phyloP scores from a whole-genome alignment of 108 stramenopile species.

The Skeletonema potamos region DNA sequence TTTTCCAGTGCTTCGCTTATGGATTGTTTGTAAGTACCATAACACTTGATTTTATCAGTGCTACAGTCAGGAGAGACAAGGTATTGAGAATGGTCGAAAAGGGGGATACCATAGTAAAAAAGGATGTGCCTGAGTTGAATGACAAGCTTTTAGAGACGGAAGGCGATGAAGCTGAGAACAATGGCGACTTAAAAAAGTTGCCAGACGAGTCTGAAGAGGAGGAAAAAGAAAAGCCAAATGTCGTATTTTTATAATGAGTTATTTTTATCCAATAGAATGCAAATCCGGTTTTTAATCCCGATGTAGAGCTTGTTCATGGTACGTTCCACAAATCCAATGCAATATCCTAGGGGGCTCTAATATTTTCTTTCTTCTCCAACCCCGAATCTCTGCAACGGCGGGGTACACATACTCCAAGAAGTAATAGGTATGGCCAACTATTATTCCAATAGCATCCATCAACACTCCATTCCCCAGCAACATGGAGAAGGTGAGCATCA shows the following conservation, averaged over 20 bases:
- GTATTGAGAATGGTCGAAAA: slow-evolving; percentile 42
- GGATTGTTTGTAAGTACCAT: slow-evolving; percentile 60
- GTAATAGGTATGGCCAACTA: slow-evolving; percentile 96
- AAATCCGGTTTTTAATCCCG: slow-evolving; percentile 18
- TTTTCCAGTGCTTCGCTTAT: slow-evolving; percentile 83
- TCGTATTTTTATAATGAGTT: slow-evolving; percentile 24
- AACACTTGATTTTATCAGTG: slow-evolving; percentile 40
- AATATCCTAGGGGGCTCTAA: slow-evolving; percentile 76
- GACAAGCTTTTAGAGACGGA: background rate
- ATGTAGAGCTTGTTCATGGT: slow-evolving; percentile 34
- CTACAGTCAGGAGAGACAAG: slow-evolving; percentile 53
- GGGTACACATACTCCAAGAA: slow-evolving; percentile 97
- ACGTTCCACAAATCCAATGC: slow-evolving; percentile 77
- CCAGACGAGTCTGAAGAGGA: background rate
- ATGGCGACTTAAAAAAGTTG: background rate
- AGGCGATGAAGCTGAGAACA: background rate
- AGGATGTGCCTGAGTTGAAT: background rate
- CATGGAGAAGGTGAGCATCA: slow-evolving; percentile 88
- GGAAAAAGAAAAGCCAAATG: background rate
- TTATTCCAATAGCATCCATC: slow-evolving; percentile 92
- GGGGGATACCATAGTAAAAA: slow-evolving; percentile 7
- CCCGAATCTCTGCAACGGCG: slow-evolving; percentile 88
- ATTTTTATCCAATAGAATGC: background rate
- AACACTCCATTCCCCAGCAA: slow-evolving; percentile 84
- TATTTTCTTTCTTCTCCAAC: slow-evolving; percentile 81